Evolutionary conservation across 1,139 yeast species (phyloP), one percentile per base, ranked within the genome.

Genomic region (Yamadazyma conglobata): DNA sequence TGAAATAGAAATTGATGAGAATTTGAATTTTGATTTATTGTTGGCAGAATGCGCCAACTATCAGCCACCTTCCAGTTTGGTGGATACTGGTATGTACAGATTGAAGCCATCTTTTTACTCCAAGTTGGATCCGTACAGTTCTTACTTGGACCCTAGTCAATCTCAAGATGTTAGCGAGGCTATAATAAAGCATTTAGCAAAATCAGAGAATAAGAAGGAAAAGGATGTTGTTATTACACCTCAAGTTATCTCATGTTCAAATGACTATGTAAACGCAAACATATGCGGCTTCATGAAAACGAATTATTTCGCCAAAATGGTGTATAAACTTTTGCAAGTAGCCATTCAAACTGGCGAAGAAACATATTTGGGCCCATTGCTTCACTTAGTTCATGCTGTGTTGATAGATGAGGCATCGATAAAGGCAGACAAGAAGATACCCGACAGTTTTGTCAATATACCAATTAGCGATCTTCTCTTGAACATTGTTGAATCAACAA

Each of bases 371-470:
- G 73, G 77, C 10, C 78, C 75, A 30, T 48, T 79, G n/a, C 62
- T 83, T 25, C 91, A 82, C 46, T 62, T 82, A 34, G 41, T 81
- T 3, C 87, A 82, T 57, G 89, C 83, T 3, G 62, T 79, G 4
- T 50, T 82, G 16, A 38, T 68, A 13, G 87, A 82, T 49, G 75
- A 73, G 38, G 78, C 71, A 37, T 35, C 48, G 2, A 40, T 64
- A 2, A 51, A 63, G 39, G 77, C 77, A 0, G 39, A 51, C 7
- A 43, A 47, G 3, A 52, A 54, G 35, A 54, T 74, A 12, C 63
- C 73, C 26, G 62, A 64, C 12, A 48, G 60, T n/a, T 77, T 73
- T 40, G 53, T 76, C 12, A 57, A 62, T 18, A 72, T 73, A 26
- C 82, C 86, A 3, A 64, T 82, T 19, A 61, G 79, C 44, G 75